Percentiles rank a stretch among this genome's conserved stretches.
Conservation (phyloP, 371 early-diverging fungal genomes). For the Funneliformis caledonium region DNA sequence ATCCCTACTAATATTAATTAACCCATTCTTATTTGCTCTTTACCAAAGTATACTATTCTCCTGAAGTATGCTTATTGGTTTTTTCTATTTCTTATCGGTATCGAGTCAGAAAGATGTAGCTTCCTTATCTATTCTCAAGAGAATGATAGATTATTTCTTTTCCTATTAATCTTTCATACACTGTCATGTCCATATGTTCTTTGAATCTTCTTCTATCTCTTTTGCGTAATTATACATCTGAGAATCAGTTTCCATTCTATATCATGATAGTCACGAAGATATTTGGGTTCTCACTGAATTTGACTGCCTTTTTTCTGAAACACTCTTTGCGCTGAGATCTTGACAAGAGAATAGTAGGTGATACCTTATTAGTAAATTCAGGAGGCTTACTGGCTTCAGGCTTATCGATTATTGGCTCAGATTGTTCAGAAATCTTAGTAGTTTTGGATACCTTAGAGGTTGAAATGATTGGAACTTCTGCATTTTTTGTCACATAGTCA, state of each 20-base stretch:
- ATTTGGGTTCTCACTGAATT: neutral
- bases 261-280: no score
- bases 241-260: neutral
- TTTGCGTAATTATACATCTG: neutral
- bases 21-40: no score
- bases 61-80: no score
- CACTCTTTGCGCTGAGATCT: neutral
- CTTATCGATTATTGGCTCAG: neutral
- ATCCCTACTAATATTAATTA: no score
- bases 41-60: no score
- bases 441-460: no score
- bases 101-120: no score
- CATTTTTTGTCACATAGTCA: neutral
- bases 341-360: neutral
- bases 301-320: no score
- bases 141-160: neutral
- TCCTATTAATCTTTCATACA: no score
- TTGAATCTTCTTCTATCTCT: neutral
- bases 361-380: neutral
- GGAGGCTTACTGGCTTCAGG: neutral
- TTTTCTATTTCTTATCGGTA: no score
- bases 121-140: neutral
- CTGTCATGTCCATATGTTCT: no score
- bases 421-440: neutral
- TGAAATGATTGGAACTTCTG: neutral